Base-by-base conservation (phyloP, 2,329 filamentous ascomycete species). In the Hawksworthiomyces lignivorus region DNA sequence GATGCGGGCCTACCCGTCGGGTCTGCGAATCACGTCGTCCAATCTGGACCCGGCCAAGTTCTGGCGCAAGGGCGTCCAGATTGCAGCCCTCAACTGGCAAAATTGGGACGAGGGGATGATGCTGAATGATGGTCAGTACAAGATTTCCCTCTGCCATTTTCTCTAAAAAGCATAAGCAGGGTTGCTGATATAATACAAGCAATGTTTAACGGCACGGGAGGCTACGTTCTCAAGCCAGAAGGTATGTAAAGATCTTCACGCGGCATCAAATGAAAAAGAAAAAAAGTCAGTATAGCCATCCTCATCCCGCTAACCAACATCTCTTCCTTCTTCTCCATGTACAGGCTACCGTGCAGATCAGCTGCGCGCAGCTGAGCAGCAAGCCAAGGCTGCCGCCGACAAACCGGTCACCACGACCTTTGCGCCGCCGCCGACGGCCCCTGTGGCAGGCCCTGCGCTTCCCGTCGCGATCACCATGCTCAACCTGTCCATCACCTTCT, bases 81-180 rank as follows among this genome's bases (percentile, higher is more conserved):
- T 96, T 52, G 87, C 94, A 2, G 89, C 89, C 0, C 68, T 97
- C 47, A 96, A 96, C 63, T 97, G 89, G 87, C 89, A 97, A 62
- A 82, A 81, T 47, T 81, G 84, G 61, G 88, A 96, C 55, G 83
- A 87, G 52, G 88, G 87, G 24, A 94, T 94, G 82, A 96, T 96
- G 90, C 73, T 95, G 12, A 96, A 96, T 56, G 82, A 92, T 56
- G 89, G 79, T 52, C 92, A 94, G 87, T 95, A 95, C n/a, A 6
- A 4, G 29, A 17, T 6, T 5, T 4, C 15, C 11, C 8, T 18
- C 7, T 2, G 4, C 22, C 17, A 1, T 17, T 4, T 1, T 11
- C 7, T 19, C 11, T 22, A 21, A 35, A 18, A 36, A 20, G 11
- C 15, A 20, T 18, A 19, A 34, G 10, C 7, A 20, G 5, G n/a